These are phyloP conservation scores for Isatis tinctoria DNA, from an alignment of 345 rosid species.

Conservation along the genomic window DNA sequence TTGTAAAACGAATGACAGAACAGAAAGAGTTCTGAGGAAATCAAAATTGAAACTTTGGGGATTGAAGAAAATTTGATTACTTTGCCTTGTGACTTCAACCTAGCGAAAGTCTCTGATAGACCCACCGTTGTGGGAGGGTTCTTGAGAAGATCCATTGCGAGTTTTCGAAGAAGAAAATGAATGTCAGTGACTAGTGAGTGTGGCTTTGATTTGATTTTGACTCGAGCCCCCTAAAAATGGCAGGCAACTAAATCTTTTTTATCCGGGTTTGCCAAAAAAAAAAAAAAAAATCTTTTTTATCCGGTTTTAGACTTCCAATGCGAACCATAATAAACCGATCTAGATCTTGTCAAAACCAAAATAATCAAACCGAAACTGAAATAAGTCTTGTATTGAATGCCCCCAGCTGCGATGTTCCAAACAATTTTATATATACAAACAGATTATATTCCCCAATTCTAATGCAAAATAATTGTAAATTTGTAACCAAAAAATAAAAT, in stretches of 20 bases:
- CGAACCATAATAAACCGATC: background rate
- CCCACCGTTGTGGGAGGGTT: conserved; percentile 38
- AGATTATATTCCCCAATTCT: background rate
- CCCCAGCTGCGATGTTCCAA: background rate
- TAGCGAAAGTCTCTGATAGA: conserved; percentile 58
- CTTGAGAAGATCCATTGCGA: conserved; percentile 49
- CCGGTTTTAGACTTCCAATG: conserved; percentile 5
- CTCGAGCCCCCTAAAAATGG: background rate
- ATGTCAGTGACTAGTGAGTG: background rate
- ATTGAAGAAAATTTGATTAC: conserved; percentile 26
- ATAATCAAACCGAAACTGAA: background rate
- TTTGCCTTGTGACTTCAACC: conserved; percentile 57
- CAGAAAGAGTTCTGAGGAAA: background rate
- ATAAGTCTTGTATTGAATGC: background rate
- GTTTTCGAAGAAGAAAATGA: conserved; percentile 34
- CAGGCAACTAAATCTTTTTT: background rate
- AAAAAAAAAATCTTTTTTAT: background rate
- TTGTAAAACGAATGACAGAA: background rate
- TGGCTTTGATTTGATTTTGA: conserved; percentile 5
- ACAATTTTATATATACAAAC: background rate
- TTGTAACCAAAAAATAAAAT: background rate
- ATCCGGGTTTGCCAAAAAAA: too few species aligned
- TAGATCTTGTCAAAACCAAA: background rate
- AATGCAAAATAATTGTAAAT: background rate
- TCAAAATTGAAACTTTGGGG: conserved; percentile 2